Evolutionary conservation across 1,284 basidiomycete genomes (phyloP).

Genomic region (Apiotrichum porosum): DNA sequence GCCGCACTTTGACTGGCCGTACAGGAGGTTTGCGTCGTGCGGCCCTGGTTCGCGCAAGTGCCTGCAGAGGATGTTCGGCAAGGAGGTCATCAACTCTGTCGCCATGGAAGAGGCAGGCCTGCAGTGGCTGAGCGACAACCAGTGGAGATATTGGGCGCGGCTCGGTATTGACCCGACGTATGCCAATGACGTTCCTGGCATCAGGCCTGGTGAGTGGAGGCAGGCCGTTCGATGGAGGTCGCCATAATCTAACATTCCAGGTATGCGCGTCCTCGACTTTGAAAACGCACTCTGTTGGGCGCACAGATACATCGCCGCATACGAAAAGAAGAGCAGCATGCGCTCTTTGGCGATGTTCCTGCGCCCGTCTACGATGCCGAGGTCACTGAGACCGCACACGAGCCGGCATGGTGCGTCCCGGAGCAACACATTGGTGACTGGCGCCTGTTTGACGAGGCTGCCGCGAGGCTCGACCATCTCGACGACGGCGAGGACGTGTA

Average conservation of each 20-base stretch:
- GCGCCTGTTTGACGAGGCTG: no score
- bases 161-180: constrained; percentile 27
- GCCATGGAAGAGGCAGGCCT: constrained; percentile 30
- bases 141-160: constrained; percentile 29
- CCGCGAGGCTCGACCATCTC: background rate
- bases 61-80: constrained; percentile 26
- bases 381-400: constrained; percentile 1
- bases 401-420: constrained; percentile 29
- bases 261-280: constrained; percentile 30
- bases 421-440: constrained; percentile 20
- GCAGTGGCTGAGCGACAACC: constrained; percentile 32
- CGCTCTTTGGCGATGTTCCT: constrained; percentile 10
- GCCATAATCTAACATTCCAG: constrained; percentile 3
- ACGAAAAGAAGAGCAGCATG: constrained; percentile 4
- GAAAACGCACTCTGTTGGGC: constrained; percentile 37
- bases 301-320: constrained; percentile 28
- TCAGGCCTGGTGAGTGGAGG: constrained; percentile 9
- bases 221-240: no score
- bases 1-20: constrained; percentile 16
- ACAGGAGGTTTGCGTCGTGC: constrained; percentile 30
- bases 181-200: constrained; percentile 21
- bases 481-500: constrained; percentile 19
- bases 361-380: constrained; percentile 10
- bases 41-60: constrained; percentile 26
- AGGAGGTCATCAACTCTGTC: constrained; percentile 16